phyloP scores from a whole-genome alignment of 495 filamentous ascomycete species.

The Penicillium coffeae region DNA sequence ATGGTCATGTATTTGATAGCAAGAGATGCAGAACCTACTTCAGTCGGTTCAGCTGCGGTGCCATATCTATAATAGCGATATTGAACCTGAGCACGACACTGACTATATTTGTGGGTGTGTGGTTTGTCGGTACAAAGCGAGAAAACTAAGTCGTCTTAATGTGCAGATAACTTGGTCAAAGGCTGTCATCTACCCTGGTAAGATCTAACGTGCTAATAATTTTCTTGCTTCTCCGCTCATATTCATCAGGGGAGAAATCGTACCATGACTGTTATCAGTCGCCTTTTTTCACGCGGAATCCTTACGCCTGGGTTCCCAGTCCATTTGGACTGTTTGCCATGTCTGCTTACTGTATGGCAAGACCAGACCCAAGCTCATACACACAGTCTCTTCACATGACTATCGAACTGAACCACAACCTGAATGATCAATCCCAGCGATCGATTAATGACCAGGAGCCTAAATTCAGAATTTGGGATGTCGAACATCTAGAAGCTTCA shows the following conservation, averaged over 20 bases:
- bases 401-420: conserved; percentile 22
- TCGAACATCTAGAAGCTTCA: conserved; percentile 13
- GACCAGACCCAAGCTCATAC: conserved; percentile 22
- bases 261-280: conserved; percentile 31
- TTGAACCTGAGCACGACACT: conserved; percentile 45
- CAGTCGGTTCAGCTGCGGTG: conserved; percentile 30
- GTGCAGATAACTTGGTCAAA: conserved; percentile 41
- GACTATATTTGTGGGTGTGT: conserved; percentile 28
- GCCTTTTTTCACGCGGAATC: conserved; percentile 23
- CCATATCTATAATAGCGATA: conserved; percentile 43
- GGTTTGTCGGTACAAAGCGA: conserved; percentile 29
- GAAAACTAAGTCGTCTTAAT: conserved; percentile 30
- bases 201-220: not conserved
- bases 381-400: conserved; percentile 27
- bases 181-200: conserved; percentile 44
- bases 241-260: conserved; percentile 32
- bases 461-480: conserved; percentile 36
- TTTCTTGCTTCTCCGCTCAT: not conserved
- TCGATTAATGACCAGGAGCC: conserved; percentile 36
- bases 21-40: conserved; percentile 40
- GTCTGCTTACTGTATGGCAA: conserved; percentile 6
- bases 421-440: conserved; percentile 36
- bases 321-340: conserved; percentile 9
- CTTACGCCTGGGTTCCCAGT: conserved; percentile 18
- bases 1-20: conserved; percentile 6